phyloP scores from a whole-genome alignment of 805 yeast species.

The Metschnikowia picachoensis region DNA sequence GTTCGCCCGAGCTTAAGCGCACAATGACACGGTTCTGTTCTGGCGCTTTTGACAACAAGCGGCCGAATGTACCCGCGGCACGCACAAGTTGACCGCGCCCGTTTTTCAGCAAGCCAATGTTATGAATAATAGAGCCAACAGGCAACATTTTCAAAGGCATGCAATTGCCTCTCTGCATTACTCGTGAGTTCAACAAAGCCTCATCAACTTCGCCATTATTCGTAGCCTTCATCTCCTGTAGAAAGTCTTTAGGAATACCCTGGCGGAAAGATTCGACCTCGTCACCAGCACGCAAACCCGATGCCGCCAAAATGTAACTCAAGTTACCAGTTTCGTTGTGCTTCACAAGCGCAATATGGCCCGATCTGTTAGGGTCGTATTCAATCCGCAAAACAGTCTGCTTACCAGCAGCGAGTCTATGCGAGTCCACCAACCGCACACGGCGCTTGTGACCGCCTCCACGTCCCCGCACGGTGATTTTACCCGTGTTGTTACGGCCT shows the following conservation, averaged over 20 bases:
- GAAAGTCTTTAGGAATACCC: conserved; percentile 77
- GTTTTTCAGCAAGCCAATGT: conserved; percentile 67
- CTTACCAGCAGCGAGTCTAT: conserved; percentile 61
- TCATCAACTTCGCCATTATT: conserved; percentile 85
- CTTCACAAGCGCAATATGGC: conserved; percentile 84
- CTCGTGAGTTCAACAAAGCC: conserved; percentile 80
- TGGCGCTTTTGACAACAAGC: conserved; percentile 75
- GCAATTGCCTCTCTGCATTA: conserved; percentile 92
- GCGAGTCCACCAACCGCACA: conserved; percentile 75
- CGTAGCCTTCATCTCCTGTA: conserved; percentile 60
- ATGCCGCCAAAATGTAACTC: conserved; percentile 84
- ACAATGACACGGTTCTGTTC: conserved; percentile 70
- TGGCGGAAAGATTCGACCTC: conserved; percentile 79
- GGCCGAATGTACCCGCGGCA: conserved; percentile 92
- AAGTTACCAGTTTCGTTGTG: conserved; percentile 57
- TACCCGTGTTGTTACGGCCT: conserved; percentile 88
- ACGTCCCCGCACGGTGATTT: conserved; percentile 86
- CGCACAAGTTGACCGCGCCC: conserved; percentile 87
- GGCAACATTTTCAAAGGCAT: conserved; percentile 90
- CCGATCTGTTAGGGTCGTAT: conserved; percentile 91
- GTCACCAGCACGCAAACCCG: conserved; percentile 92
- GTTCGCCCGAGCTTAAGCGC: conserved; percentile 87
- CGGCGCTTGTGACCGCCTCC: conserved; percentile 97
- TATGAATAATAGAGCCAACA: conserved; percentile 87
- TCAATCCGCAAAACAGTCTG: conserved; percentile 85